Evolutionary conservation across 2,329 filamentous ascomycete genomes (phyloP).

Genomic region (Apiospora sp.): DNA sequence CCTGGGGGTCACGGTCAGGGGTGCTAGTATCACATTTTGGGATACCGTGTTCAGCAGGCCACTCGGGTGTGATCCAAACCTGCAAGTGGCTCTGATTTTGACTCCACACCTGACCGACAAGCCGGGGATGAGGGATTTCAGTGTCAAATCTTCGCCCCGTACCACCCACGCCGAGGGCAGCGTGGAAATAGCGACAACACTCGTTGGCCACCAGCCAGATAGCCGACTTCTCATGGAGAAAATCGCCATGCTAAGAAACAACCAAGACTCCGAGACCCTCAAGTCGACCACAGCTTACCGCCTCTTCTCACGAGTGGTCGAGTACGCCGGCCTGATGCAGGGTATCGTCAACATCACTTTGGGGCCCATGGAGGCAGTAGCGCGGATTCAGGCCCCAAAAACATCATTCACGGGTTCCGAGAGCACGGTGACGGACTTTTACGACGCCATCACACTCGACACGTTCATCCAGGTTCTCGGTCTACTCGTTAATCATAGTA

Average conservation of each 20-base stretch:
- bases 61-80: too few relatives aligned
- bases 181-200: background rate
- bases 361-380: background rate
- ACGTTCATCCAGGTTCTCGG: background rate
- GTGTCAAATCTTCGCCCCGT: background rate
- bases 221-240: background rate
- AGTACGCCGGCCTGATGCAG: background rate
- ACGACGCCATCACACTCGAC: background rate
- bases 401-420: background rate
- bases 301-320: background rate
- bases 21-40: background rate
- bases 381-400: too few relatives aligned
- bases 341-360: slow-evolving; percentile 3
- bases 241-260: too few relatives aligned
- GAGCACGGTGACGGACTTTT: background rate
- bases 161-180: background rate
- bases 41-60: background rate
- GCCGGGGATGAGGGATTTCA: background rate
- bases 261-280: background rate
- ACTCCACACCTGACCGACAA: background rate
- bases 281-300: background rate
- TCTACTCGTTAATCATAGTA: background rate
- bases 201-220: background rate
- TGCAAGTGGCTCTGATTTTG: background rate
- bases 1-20: background rate